Evolutionary conservation across 768 basidiomycete species (phyloP).

Genomic region (Termitomyces sp.): DNA sequence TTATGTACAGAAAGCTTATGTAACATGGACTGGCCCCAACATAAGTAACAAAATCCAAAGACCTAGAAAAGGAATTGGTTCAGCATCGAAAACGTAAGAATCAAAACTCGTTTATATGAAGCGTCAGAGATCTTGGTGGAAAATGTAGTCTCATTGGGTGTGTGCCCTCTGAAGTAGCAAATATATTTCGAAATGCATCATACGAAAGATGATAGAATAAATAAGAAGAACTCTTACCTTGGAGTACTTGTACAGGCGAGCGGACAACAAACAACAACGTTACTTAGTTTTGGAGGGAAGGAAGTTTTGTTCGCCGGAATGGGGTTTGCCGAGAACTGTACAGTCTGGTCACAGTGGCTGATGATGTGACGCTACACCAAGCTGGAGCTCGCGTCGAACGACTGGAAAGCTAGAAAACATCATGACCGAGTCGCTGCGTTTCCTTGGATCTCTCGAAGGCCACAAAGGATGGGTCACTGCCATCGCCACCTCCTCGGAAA

Average conservation of each 20-base stretch:
- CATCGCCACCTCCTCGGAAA: conserved; percentile 97
- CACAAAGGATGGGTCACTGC: conserved; percentile 99
- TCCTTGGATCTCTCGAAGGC: conserved; percentile 88
- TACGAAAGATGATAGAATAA: conserved; percentile 7
- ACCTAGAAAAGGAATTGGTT: background rate
- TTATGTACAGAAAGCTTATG: background rate
- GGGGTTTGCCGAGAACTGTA: conserved; percentile 48
- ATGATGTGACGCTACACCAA: conserved; percentile 34
- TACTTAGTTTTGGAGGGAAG: background rate
- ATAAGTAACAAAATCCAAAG: background rate
- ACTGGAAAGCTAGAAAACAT: conserved; percentile 32
- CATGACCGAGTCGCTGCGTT: conserved; percentile 87
- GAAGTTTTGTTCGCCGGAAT: conserved; percentile 12
- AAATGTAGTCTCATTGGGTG: conserved; percentile 71
- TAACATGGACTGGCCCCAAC: background rate
- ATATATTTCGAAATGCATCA: conserved; percentile 54
- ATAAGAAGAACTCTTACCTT: conserved; percentile 8
- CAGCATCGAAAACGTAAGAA: background rate
- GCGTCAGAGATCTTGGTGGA: conserved; percentile 82
- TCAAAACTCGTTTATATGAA: conserved; percentile 23
- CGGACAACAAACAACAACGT: background rate
- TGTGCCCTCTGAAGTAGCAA: conserved; percentile 87
- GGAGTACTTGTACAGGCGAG: background rate
- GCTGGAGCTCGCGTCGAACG: conserved; percentile 27
- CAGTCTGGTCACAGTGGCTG: conserved; percentile 68